phyloP scores from a whole-genome alignment of 2,329 filamentous ascomycete species.

The Diplodia mutila region DNA sequence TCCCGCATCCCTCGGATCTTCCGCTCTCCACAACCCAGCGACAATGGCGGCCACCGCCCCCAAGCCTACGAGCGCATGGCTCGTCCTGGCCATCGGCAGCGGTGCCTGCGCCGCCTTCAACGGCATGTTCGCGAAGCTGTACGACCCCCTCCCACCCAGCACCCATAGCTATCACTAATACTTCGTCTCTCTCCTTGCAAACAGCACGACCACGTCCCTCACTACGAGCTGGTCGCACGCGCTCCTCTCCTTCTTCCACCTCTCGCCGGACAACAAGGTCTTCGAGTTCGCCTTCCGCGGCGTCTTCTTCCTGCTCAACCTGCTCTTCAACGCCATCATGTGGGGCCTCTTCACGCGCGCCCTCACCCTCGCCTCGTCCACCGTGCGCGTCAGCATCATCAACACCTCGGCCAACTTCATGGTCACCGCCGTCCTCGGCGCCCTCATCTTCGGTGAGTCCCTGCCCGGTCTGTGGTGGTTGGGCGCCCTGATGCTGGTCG shows the following conservation, averaged over 20 bases:
- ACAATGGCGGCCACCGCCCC: not conserved
- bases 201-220: conserved; percentile 63
- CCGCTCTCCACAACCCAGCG: not conserved
- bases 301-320: conserved; percentile 74
- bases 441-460: conserved; percentile 70
- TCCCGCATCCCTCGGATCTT: not conserved
- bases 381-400: conserved; percentile 78
- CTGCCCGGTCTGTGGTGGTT: conserved; percentile 77
- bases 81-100: conserved; percentile 72
- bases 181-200: not conserved
- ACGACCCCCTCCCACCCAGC: conserved; percentile 39
- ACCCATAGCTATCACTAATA: not conserved
- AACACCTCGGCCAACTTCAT: conserved; percentile 85
- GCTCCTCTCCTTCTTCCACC: conserved; percentile 53
- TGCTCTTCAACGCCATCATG: conserved; percentile 79
- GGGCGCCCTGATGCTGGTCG: conserved; percentile 72
- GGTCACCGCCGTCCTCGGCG: conserved; percentile 72
- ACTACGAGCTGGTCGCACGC: conserved; percentile 58
- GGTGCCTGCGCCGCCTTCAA: conserved; percentile 81
- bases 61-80: conserved; percentile 45
- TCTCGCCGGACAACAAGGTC: conserved; percentile 50
- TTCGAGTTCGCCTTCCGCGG: conserved; percentile 57
- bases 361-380: conserved; percentile 72
- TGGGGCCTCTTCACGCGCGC: conserved; percentile 82
- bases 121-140: conserved; percentile 83